These are phyloP conservation scores for Candida labiduridarum DNA, from an alignment of 1,139 yeast species.

Conservation along the genomic window DNA sequence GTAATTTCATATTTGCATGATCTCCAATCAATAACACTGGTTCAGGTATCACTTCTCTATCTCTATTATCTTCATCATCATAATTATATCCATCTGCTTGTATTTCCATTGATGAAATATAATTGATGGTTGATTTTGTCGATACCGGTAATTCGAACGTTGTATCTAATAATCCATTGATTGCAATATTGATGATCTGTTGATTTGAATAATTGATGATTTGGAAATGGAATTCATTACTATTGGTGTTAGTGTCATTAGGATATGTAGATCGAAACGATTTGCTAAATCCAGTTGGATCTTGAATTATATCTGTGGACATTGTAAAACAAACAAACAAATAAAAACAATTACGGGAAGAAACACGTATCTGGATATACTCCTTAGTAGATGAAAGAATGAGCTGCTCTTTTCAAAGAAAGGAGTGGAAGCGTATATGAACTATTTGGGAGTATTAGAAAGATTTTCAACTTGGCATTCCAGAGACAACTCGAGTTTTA, in stretches of 20 bases:
- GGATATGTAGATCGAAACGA: slow-evolving; percentile 20
- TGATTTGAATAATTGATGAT: slow-evolving; percentile 38
- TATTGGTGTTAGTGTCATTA: slow-evolving; percentile 15
- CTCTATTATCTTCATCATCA: slow-evolving; percentile 13
- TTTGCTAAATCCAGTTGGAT: slow-evolving; percentile 24
- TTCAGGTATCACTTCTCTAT: slow-evolving; percentile 27
- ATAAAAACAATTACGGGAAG: no score
- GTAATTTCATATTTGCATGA: slow-evolving; percentile 41
- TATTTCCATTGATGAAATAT: slow-evolving; percentile 20
- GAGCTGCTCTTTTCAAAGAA: no score
- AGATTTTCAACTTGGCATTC: no score
- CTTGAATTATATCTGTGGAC: slow-evolving; percentile 15
- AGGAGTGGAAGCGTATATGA: no score
- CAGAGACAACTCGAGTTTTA: no score
- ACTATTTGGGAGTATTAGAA: no score
- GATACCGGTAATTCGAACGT: slow-evolving; percentile 44
- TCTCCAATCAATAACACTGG: slow-evolving; percentile 45
- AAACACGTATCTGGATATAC: no score
- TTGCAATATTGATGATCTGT: slow-evolving; percentile 36
- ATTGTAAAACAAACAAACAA: not conserved
- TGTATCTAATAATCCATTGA: slow-evolving; percentile 44
- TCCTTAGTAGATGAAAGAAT: no score
- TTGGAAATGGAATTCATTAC: slow-evolving; percentile 33
- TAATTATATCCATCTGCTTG: not conserved
- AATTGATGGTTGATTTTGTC: slow-evolving; percentile 33